A percentile compares a stretch with the other conserved stretches of the same genome.
Conservation (phyloP, 305 asterid species). For the Striga hermonthica region DNA sequence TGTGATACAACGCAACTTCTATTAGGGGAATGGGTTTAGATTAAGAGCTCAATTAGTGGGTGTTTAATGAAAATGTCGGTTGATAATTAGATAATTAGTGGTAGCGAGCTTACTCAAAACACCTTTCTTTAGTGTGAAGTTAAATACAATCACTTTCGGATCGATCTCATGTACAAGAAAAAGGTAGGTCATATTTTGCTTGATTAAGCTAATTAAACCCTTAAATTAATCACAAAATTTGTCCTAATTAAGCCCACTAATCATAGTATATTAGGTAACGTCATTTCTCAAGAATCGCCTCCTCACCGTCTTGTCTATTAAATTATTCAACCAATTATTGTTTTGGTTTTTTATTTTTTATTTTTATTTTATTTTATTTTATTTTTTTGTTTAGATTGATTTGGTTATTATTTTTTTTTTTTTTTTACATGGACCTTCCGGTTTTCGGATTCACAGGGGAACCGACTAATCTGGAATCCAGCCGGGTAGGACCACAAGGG, state of each 20-base stretch:
- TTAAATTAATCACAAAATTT: conserved; percentile 14
- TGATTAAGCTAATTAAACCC: conserved; percentile 35
- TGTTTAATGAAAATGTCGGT: conserved; percentile 22
- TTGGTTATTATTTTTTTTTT: no score
- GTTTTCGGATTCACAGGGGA: no score
- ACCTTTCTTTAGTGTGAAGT: conserved; percentile 27
- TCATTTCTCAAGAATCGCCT: conserved; percentile 12
- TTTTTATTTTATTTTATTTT: no score
- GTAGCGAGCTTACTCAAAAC: conserved; percentile 18
- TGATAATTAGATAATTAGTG: conserved; percentile 25
- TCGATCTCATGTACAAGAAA: conserved; percentile 29
- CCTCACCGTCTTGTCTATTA: conserved; percentile 20
- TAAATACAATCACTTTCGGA: conserved; percentile 36
- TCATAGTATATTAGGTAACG: conserved; percentile 27
- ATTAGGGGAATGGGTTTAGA: background rate
- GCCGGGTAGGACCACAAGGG: no score
- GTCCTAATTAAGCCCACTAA: conserved; percentile 30
- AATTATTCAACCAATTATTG: conserved; percentile 31
- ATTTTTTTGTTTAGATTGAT: no score
- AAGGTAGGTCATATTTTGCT: conserved; percentile 38
- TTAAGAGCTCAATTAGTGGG: background rate
- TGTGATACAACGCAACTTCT: no score
- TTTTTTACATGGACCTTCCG: no score
- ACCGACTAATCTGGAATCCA: no score
- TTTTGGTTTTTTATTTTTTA: no score